Base-by-base conservation (phyloP, 1,284 basidiomycete genomes). In the Xerocomus cyaneibrunnescens region DNA sequence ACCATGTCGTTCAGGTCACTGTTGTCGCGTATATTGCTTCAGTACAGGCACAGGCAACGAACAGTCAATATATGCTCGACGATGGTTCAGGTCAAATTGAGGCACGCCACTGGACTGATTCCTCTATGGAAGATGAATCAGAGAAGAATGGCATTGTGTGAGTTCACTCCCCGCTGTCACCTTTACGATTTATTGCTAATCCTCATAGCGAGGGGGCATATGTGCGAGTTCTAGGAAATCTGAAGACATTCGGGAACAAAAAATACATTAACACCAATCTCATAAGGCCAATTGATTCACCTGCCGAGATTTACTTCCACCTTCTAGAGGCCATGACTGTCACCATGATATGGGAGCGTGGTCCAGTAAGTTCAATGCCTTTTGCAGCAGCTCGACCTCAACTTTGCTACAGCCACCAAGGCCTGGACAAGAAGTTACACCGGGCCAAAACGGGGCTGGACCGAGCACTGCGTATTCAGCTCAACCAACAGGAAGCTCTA, bases 71-170 rank as follows among this genome's bases (percentile, higher is more conserved):
- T 68, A 73, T 76, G 56, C 73, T 99, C 9, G 91, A 96, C 57
- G 96, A 99, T 67, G 94, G 94, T 5, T 93, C 92, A 1, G 96
- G 92, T 3, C 77, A 78, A 53, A 85, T 98, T 28, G 93, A 98
- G 64, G 92, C 88, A 22, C 83, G 94, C 32, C 84, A 89, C 60
- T 99, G 96, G 96, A 76, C 88, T 8, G 92, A 95, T 62, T 78
- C 84, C 38, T 76, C 75, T 16, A 76, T 75, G 48, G 76, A 79
- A 28, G 83, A 85, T 22, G 74, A 77, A 28, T 75, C 76, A 2
- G 74, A 74, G 16, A 70, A 73, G 48, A 73, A 68, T 57, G 74
- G 75, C 31, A 75, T 80, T 81, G 61, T 51, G 76, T 69, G 30
- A 53, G 64, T 52, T 21, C 7, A n/a, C 14, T 13, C 42, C 47